phyloP scores from a whole-genome alignment of 768 basidiomycete genomes.

The Tylopilus vinaceipallidus region DNA sequence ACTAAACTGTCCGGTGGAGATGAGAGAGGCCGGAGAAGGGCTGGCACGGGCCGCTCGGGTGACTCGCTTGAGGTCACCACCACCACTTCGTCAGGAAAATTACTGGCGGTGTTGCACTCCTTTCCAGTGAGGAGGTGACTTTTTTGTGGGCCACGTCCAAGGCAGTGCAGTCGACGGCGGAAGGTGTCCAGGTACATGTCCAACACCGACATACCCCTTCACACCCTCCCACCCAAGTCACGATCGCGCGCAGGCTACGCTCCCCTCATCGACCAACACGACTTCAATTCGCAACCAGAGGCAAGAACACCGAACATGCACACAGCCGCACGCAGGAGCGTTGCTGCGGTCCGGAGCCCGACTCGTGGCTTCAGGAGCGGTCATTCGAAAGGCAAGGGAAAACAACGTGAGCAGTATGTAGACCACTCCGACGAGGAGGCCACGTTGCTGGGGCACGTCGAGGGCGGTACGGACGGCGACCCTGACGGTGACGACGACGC shows the following conservation, averaged over 20 bases:
- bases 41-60: too few relatives aligned
- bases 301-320: slow-evolving; percentile 28
- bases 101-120: too few relatives aligned
- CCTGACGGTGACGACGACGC: slow-evolving; percentile 38
- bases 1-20: too few relatives aligned
- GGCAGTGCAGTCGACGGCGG: too few relatives aligned
- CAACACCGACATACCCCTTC: slow-evolving; percentile 68
- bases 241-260: slow-evolving; percentile 47
- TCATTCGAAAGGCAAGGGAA: slow-evolving; percentile 37
- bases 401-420: slow-evolving; percentile 52
- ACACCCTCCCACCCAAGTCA: slow-evolving; percentile 49
- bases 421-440: slow-evolving; percentile 68
- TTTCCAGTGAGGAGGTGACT: too few relatives aligned
- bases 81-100: too few relatives aligned
- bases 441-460: slow-evolving; percentile 38
- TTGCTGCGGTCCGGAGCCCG: slow-evolving; percentile 30
- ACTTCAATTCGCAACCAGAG: slow-evolving; percentile 22
- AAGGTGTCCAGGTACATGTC: too few relatives aligned
- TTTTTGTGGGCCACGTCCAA: too few relatives aligned
- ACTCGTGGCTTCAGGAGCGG: slow-evolving; percentile 14
- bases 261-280: slow-evolving; percentile 36
- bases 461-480: slow-evolving; percentile 36
- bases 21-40: too few relatives aligned
- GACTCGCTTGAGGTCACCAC: too few relatives aligned
- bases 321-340: slow-evolving; percentile 32